Percentiles rank a stretch among this genome's conserved stretches.
These are phyloP conservation scores for Jatropha curcas DNA, from an alignment of 345 rosid species.

Conservation along the genomic window DNA sequence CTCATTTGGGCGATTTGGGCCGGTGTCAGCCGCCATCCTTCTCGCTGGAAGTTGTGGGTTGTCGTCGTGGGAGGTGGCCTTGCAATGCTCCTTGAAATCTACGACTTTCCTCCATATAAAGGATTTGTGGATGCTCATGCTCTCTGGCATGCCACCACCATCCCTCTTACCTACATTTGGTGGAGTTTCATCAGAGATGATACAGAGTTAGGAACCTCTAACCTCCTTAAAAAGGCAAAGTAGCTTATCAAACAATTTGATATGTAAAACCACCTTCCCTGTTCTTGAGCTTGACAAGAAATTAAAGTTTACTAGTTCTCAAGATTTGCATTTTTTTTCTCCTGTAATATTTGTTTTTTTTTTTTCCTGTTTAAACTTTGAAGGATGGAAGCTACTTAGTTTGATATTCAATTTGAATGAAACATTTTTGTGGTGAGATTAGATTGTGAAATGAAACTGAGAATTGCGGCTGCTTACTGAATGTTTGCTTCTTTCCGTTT, in stretches of 20 bases:
- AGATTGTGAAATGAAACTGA: not conserved
- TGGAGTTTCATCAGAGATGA: conserved; percentile 93
- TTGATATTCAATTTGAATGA: too few relatives aligned
- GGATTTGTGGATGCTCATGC: conserved; percentile 79
- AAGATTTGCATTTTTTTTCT: not conserved
- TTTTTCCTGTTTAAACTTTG: not conserved
- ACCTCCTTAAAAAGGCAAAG: conserved; percentile 51
- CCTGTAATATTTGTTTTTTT: not conserved
- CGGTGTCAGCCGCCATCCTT: conserved; percentile 64
- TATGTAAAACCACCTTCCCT: too few relatives aligned
- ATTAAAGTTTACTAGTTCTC: not conserved
- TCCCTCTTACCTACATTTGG: conserved; percentile 76
- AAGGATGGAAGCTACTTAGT: not conserved
- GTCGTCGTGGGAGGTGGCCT: conserved; percentile 51
- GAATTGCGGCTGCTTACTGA: too few relatives aligned
- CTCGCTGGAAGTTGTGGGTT: conserved; percentile 77
- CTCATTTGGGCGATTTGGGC: conserved; percentile 89
- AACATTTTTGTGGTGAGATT: not conserved
- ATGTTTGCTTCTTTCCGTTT: too few relatives aligned
- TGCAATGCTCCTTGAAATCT: conserved; percentile 57
- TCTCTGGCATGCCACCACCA: conserved; percentile 65
- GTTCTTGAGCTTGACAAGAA: too few relatives aligned
- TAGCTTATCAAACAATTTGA: not conserved
- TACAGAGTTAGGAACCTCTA: conserved; percentile 61
- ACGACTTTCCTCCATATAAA: conserved; percentile 71